phyloP scores from a whole-genome alignment of 495 filamentous ascomycete genomes.

The Entonaema liquescens region DNA sequence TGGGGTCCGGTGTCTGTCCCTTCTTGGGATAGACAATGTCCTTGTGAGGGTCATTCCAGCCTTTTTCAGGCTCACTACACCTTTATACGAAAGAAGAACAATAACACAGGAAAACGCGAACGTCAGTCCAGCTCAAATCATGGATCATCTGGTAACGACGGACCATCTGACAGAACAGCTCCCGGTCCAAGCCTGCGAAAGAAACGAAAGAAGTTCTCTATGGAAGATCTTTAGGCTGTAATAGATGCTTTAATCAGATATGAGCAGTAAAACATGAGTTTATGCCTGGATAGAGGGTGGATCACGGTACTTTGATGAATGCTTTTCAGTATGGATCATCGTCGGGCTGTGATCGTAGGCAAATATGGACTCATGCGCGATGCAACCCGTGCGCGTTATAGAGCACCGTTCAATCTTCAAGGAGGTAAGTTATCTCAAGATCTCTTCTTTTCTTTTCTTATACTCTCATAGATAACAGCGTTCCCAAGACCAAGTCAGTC shows the following conservation, averaged over 20 bases:
- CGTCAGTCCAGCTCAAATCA: not conserved
- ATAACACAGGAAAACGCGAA: not conserved
- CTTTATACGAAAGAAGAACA: not conserved
- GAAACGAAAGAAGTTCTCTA: not conserved
- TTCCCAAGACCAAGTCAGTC: too few relatives aligned
- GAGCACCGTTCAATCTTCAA: too few relatives aligned
- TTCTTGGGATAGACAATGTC: not conserved
- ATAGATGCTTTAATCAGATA: not conserved
- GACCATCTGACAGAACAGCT: not conserved
- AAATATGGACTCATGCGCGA: too few relatives aligned
- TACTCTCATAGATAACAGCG: too few relatives aligned
- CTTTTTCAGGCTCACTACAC: not conserved
- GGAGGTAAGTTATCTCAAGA: too few relatives aligned
- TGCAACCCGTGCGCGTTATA: too few relatives aligned
- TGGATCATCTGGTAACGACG: not conserved
- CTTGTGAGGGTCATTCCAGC: not conserved
- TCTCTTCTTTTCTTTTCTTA: too few relatives aligned
- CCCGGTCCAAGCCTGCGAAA: not conserved
- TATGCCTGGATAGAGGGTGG: not conserved
- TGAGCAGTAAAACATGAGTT: not conserved
- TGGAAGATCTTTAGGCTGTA: not conserved
- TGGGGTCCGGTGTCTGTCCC: not conserved
- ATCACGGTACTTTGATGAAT: too few relatives aligned
- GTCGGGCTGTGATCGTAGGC: too few relatives aligned
- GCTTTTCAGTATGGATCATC: too few relatives aligned